These are phyloP conservation scores for Thalia dealbata DNA, from an alignment of 176 grass and related monocot genomes.

Conservation along the genomic window DNA sequence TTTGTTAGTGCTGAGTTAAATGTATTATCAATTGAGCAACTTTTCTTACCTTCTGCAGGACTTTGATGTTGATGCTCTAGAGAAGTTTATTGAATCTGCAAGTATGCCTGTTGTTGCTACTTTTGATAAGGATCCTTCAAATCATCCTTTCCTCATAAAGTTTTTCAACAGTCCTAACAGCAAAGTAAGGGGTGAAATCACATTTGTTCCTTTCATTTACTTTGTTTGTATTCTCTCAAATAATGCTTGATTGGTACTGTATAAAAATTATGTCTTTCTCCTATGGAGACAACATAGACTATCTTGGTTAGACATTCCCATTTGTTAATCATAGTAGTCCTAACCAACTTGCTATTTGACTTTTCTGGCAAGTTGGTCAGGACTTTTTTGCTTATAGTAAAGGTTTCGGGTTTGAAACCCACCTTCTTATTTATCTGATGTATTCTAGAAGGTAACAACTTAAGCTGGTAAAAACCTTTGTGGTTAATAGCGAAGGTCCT, in stretches of 20 bases:
- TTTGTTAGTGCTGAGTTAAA: neutral
- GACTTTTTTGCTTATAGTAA: too few species aligned
- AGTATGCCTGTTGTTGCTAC: slow-evolving; percentile 58
- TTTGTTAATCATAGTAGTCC: neutral
- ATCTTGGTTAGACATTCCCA: neutral
- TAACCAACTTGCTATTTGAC: too few species aligned
- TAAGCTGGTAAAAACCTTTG: too few species aligned
- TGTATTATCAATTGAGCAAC: neutral
- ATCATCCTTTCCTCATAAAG: slow-evolving; percentile 68
- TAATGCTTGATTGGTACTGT: neutral
- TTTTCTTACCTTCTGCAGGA: slow-evolving; percentile 32
- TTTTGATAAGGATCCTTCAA: slow-evolving; percentile 44
- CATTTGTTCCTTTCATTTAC: slow-evolving; percentile 5
- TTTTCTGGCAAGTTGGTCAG: too few species aligned
- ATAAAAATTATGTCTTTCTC: neutral
- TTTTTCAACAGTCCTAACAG: slow-evolving; percentile 42
- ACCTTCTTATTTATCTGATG: too few species aligned
- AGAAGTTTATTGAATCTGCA: slow-evolving; percentile 66
- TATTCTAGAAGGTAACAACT: too few species aligned
- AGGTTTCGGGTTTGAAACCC: too few species aligned
- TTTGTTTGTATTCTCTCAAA: slow-evolving; percentile 1
- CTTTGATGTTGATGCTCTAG: slow-evolving; percentile 51
- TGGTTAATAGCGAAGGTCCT: too few species aligned
- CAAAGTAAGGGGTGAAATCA: slow-evolving; percentile 42
- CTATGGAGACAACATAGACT: neutral